Evolutionary conservation across 2,329 filamentous ascomycete genomes (phyloP).

Genomic region (Aspergillus terreus): DNA sequence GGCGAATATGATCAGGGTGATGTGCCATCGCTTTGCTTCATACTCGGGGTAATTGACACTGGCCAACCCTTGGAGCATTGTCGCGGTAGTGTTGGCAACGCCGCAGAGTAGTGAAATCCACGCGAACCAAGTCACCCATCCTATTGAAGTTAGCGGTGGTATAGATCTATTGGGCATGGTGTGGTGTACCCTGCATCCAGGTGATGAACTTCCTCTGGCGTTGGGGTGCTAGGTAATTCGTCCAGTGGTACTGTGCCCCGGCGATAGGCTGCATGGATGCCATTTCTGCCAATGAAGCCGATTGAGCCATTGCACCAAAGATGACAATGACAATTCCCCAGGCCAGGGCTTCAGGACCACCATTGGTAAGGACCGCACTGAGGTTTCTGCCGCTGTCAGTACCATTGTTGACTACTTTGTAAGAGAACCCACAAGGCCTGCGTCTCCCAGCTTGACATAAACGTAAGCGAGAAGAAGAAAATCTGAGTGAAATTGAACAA

Average conservation of each 20-base stretch:
- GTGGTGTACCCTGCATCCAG: constrained; percentile 24
- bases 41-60: constrained; percentile 32
- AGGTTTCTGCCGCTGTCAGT: background rate
- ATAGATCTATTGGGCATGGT: constrained; percentile 11
- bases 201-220: constrained; percentile 29
- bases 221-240: constrained; percentile 29
- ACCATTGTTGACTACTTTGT: too few relatives aligned
- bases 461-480: constrained; percentile 5
- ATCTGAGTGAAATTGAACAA: constrained; percentile 4
- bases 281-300: constrained; percentile 37
- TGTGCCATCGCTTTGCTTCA: constrained; percentile 33
- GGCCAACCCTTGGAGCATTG: constrained; percentile 33
- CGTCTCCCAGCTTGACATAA: constrained; percentile 5
- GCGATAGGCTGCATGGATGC: constrained; percentile 40
- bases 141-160: constrained; percentile 13
- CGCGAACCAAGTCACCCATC: constrained; percentile 43
- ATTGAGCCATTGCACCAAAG: constrained; percentile 21
- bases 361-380: constrained; percentile 15
- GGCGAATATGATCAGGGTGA: constrained; percentile 37
- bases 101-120: constrained; percentile 36
- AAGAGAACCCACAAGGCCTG: background rate
- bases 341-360: constrained; percentile 22
- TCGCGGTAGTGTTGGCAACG: constrained; percentile 32
- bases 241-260: constrained; percentile 45
- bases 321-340: constrained; percentile 23